phyloP scores from a whole-genome alignment of 148 eudicot species.

The Vaccinium myrtillus region DNA sequence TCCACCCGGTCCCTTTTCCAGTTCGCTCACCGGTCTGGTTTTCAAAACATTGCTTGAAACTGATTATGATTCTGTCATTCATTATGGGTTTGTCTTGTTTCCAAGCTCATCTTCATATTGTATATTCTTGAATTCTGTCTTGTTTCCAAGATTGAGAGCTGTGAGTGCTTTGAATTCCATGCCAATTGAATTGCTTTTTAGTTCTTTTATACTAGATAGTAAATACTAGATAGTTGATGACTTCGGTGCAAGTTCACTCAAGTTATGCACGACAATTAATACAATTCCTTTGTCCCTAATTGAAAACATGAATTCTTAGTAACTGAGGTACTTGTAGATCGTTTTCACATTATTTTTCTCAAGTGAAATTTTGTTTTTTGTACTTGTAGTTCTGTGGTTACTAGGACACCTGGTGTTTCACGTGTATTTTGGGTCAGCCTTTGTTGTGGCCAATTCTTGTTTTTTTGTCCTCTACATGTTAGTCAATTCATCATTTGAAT shows the following conservation, averaged over 20 bases:
- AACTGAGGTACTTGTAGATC: neutral
- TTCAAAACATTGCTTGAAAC: too few species aligned
- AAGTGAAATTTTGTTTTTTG: neutral
- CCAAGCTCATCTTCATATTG: too few species aligned
- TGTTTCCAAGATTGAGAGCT: too few species aligned
- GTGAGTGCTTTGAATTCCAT: too few species aligned
- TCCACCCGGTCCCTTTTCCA: too few species aligned
- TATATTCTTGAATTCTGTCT: too few species aligned
- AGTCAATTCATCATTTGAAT: neutral
- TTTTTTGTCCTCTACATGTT: neutral
- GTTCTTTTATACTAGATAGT: too few species aligned
- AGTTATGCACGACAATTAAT: neutral
- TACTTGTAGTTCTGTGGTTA: neutral
- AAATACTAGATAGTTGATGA: neutral
- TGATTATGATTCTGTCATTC: too few species aligned
- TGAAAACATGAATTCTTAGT: neutral
- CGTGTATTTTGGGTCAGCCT: neutral
- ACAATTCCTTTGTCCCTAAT: neutral
- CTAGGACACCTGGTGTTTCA: neutral
- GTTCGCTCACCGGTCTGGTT: too few species aligned
- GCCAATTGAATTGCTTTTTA: too few species aligned
- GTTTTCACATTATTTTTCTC: neutral
- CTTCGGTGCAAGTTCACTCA: neutral
- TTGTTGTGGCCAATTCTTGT: neutral
- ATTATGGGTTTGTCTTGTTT: too few species aligned